These are phyloP conservation scores for Niveomyces coronatus DNA, from an alignment of 2,329 filamentous ascomycete species.

Conservation along the genomic window DNA sequence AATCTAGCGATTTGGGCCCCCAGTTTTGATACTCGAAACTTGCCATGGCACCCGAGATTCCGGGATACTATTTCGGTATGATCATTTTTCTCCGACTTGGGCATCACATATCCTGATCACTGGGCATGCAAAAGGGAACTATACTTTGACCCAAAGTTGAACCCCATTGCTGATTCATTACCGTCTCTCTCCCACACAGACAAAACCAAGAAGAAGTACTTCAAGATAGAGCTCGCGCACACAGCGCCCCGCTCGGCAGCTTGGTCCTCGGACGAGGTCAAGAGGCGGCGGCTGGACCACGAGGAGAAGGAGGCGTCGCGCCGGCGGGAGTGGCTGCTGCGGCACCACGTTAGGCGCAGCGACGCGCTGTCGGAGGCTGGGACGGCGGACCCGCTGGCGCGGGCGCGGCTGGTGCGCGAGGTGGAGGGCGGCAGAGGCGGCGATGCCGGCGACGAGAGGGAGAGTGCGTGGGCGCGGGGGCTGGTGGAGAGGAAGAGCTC, in stretches of 20 bases:
- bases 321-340: constrained; percentile 21
- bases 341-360: constrained; percentile 29
- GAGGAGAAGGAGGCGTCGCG: constrained; percentile 19
- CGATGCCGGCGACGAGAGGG: constrained; percentile 4
- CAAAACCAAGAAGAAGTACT: constrained; percentile 52
- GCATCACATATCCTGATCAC: no score
- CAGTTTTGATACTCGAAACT: neutral
- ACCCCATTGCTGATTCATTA: no score
- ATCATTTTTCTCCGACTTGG: neutral
- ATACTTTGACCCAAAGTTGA: no score
- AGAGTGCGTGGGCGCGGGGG: constrained; percentile 28
- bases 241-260: constrained; percentile 37
- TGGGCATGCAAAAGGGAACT: no score
- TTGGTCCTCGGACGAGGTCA: constrained; percentile 50
- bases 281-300: constrained; percentile 40
- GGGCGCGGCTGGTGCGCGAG: constrained; percentile 20
- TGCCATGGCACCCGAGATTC: constrained; percentile 30
- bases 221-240: constrained; percentile 51
- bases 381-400: constrained; percentile 24
- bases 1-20: neutral
- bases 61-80: constrained; percentile 46
- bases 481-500: constrained; percentile 30
- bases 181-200: constrained; percentile 26
- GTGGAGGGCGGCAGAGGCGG: constrained; percentile 3
- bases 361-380: constrained; percentile 18